phyloP scores from a whole-genome alignment of 2,329 filamentous ascomycete genomes.

The Sporothrix protearum region DNA sequence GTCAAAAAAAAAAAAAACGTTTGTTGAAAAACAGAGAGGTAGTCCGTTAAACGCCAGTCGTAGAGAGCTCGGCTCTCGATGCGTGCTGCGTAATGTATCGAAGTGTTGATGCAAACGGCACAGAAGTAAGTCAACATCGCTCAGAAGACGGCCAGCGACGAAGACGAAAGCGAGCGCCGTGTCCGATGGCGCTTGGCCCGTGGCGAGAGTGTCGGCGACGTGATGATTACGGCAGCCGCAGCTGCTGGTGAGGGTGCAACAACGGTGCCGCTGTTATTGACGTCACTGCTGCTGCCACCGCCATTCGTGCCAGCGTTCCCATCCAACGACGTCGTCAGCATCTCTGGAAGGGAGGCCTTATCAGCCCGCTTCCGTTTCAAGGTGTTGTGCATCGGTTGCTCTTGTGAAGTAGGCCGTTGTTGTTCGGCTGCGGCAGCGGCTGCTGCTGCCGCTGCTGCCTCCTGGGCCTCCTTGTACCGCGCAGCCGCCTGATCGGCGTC shows the following conservation, averaged over 20 bases:
- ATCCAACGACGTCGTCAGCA: slow-evolving; percentile 43
- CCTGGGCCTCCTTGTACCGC: slow-evolving; percentile 45
- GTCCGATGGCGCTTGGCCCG: slow-evolving; percentile 35
- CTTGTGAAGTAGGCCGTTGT: slow-evolving; percentile 17
- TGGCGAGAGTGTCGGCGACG: slow-evolving; percentile 33
- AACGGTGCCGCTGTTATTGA: neutral
- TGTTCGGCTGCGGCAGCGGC: slow-evolving; percentile 34
- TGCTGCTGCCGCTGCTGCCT: slow-evolving; percentile 36
- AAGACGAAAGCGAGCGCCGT: slow-evolving; percentile 24
- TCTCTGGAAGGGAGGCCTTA: slow-evolving; percentile 38
- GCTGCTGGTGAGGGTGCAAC: neutral
- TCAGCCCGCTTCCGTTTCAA: slow-evolving; percentile 39
- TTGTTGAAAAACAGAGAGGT: neutral
- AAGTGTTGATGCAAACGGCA: neutral
- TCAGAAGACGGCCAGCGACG: slow-evolving; percentile 26
- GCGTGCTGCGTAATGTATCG: neutral
- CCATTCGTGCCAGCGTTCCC: slow-evolving; percentile 34
- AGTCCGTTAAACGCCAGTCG: neutral
- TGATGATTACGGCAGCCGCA: slow-evolving; percentile 23
- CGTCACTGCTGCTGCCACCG: neutral
- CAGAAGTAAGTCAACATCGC: neutral
- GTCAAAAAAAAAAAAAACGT: neutral
- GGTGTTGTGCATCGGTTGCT: slow-evolving; percentile 8
- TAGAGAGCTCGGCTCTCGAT: neutral
- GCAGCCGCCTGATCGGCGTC: neutral